Base-by-base conservation (phyloP, 1,139 yeast species). In the Geotrichum carabidarum region DNA sequence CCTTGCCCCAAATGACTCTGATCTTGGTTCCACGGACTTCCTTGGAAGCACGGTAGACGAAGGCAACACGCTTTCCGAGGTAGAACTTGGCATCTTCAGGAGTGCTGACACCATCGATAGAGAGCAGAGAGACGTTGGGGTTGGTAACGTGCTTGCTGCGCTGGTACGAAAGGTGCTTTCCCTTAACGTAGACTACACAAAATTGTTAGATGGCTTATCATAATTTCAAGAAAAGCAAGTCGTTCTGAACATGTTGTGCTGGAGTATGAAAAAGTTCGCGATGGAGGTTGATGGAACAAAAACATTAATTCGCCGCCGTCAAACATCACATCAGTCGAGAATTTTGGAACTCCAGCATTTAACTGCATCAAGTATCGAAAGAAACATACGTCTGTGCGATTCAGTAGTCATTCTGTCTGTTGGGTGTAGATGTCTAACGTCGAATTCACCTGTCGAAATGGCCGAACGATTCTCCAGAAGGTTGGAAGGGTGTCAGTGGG, bases 121-220 rank as follows among this genome's bases (percentile, higher is more conserved):
- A 88, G 77, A 93, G 81, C 79, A 93, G 84, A 67, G 99, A 93
- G 72, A 87, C 89, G 82, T 88, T 86, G 78, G 98, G 97, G 94
- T 93, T 88, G 86, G 86, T 89, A 75, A 86, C 89, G 79, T 84
- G 85, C 90, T 91, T 93, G 72, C 97, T 90, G 83, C 99, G 94
- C 84, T 93, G 98, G 95, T 91, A 93, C 72, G 98, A 91, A 77
- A 93, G 78, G 87, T 93, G 98, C 86, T 91, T 93, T 81, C 97
- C 99, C 86, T 91, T 93, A 81, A 93, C 97, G 96, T 93, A 93
- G 82, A 93, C 95, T 87, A 76, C 51, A 38, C 11, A 44, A 45
- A 17, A 27, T 9, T 34, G 54, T 44, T 46, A 53, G 51, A 3
- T 22, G 27, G 3, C 27, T 22, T 3, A 22, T 22, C 27, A 22